phyloP scores from a whole-genome alignment of 2,329 filamentous ascomycete genomes.

The Sporothrix brasiliensis region DNA sequence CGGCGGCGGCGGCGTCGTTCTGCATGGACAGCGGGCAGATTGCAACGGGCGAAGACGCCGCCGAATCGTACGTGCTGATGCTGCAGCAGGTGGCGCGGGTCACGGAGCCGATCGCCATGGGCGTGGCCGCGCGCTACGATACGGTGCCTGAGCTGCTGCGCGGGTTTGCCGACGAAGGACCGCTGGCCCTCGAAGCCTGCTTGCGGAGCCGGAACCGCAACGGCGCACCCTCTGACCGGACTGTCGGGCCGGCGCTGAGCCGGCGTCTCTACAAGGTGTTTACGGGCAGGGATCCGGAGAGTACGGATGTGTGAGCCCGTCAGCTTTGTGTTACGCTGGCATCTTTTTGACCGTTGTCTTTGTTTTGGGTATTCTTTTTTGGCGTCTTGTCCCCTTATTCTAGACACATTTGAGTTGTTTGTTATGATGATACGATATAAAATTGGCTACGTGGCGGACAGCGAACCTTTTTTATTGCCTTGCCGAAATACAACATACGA shows the following conservation, averaged over 20 bases:
- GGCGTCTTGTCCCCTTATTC: neutral
- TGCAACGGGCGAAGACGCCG: slow-evolving; percentile 64
- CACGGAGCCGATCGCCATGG: slow-evolving; percentile 71
- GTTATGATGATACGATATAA: too few species aligned
- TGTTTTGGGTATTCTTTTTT: neutral
- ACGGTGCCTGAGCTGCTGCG: slow-evolving; percentile 61
- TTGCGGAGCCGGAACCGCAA: slow-evolving; percentile 60
- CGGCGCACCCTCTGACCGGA: slow-evolving; percentile 58
- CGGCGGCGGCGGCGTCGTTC: slow-evolving; percentile 63
- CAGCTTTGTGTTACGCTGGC: neutral
- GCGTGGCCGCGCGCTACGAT: slow-evolving; percentile 64
- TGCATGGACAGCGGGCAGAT: slow-evolving; percentile 82
- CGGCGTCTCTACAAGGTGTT: slow-evolving; percentile 63
- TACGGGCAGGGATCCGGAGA: slow-evolving; percentile 57
- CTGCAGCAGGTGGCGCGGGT: slow-evolving; percentile 73
- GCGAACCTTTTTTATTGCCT: too few species aligned
- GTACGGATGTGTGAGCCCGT: slow-evolving; percentile 55
- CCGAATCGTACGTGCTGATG: slow-evolving; percentile 74
- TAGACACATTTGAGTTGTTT: too few species aligned
- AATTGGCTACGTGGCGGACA: too few species aligned
- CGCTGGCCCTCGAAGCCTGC: slow-evolving; percentile 63
- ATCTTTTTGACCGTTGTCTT: neutral
- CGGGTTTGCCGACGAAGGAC: slow-evolving; percentile 62
- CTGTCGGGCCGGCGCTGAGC: slow-evolving; percentile 62
- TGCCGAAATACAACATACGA: too few species aligned